Base-by-base conservation (phyloP, 2,329 filamentous ascomycete genomes). In the Bretziella fagacearum region DNA sequence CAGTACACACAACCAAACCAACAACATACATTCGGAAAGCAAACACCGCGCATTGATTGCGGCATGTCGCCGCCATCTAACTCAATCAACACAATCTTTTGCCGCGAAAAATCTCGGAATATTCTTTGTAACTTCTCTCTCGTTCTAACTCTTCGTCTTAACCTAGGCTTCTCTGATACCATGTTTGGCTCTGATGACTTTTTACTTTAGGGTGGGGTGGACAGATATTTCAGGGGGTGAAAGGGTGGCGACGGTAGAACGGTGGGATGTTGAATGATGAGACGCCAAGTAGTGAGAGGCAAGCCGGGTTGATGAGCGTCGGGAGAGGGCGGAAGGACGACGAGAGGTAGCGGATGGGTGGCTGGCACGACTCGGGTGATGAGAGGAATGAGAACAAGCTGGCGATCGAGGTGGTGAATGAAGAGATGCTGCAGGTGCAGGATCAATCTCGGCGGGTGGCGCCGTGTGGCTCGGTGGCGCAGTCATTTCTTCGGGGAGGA, bases 11-110 rank as follows among this genome's bases (percentile, higher is more conserved):
- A 40, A 32, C 4, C 17, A 32, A 3, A 3, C 7, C 20, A 27
- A 42, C 15, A 27, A 44, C 26, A 3, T 33, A 48, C 45, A 40
- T 51, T 51, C 15, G 45, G 45, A 45, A 41, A 51, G 36, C 45
- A 51, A 17, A 51, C 44, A 7, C 36, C 39, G 10, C 49, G 44
- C 33, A 51, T 44, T 3, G 45, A 15, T 27, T 47, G 45, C 2
- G 49, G 49, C 33, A 51, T 23, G 26, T 51, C 32, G 11, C n/a
- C n/a, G n/a, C 25, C 41, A 29, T 51, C 49, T 3, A 51, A 23
- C 32, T 51, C 49, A 18, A 51, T 37, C 6, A 51, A 36, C 3
- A 35, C 10, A 20, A 51, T 48, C 11, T 25, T 33, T 13, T 45
- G 27, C 15, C 27, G 10, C 17, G 39, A 26, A 35, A 51, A 51